Evolutionary conservation across 768 basidiomycete species (phyloP).

Genomic region (Tulasnella sp.): DNA sequence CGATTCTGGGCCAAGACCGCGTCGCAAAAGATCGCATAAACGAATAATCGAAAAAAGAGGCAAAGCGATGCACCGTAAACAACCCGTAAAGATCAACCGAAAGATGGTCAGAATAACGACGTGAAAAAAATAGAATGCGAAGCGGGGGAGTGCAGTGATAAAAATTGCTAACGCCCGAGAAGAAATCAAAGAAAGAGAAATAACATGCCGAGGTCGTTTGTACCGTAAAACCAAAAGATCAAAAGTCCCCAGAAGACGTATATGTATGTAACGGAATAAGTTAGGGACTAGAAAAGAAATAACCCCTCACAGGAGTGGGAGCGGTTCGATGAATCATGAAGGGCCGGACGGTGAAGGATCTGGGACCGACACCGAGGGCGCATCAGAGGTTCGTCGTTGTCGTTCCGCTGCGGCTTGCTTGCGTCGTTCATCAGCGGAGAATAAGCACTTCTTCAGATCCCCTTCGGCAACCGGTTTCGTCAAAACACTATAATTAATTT

Average conservation of each 20-base stretch:
- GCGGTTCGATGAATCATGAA: background rate
- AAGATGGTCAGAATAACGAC: background rate
- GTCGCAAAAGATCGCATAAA: no score
- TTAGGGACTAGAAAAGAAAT: background rate
- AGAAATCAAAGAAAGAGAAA: background rate
- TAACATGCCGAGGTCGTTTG: background rate
- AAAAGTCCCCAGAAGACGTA: background rate
- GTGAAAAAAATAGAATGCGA: background rate
- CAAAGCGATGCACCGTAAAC: background rate
- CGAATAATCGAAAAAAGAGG: no score
- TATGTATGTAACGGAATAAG: background rate
- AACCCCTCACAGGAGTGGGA: background rate
- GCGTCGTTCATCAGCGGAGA: constrained; percentile 31
- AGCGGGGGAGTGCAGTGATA: background rate
- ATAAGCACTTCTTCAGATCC: constrained; percentile 28
- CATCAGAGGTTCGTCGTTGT: background rate
- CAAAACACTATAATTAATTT: constrained; percentile 30
- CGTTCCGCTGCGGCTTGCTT: constrained; percentile 1
- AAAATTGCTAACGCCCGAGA: background rate
- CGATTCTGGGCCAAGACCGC: no score
- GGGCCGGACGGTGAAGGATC: background rate
- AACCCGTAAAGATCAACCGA: background rate
- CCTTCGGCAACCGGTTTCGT: constrained; percentile 35
- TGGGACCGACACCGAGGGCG: background rate
- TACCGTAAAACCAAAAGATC: background rate